phyloP scores from a whole-genome alignment of 768 basidiomycete species.

The Amanita inopinata region DNA sequence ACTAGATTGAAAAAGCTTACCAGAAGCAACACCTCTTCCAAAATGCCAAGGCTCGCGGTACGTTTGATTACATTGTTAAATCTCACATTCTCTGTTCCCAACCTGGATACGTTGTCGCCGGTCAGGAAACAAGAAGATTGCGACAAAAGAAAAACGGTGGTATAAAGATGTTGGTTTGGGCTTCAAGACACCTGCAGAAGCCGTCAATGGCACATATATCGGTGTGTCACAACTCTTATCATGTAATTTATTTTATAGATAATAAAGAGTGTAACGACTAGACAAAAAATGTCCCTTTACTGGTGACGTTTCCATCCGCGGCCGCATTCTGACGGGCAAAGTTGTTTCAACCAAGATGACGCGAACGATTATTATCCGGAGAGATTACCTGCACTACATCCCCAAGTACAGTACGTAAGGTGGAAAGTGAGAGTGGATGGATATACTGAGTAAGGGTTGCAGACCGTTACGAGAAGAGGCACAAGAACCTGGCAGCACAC shows the following conservation, averaged over 20 bases:
- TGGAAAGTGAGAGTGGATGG: not conserved
- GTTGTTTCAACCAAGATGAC: conserved; percentile 99
- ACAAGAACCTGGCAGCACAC: conserved; percentile 97
- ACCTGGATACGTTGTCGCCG: conserved; percentile 10
- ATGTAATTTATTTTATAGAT: not conserved
- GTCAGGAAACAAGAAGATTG: conserved; percentile 80
- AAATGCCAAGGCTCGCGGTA: conserved; percentile 89
- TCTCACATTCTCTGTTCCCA: conserved; percentile 12
- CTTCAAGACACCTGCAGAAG: conserved; percentile 93
- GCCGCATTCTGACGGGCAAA: conserved; percentile 96
- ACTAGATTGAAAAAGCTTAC: conserved; percentile 90
- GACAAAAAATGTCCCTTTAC: conserved; percentile 99
- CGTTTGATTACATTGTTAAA: conserved; percentile 24
- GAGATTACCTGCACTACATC: conserved; percentile 92
- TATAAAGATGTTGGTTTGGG: conserved; percentile 98
- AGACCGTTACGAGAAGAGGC: conserved; percentile 98
- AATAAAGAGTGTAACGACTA: conserved; percentile 19
- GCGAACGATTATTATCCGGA: conserved; percentile 93
- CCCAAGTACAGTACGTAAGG: conserved; percentile 88
- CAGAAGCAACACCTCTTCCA: conserved; percentile 99
- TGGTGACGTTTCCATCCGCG: conserved; percentile 93
- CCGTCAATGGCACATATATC: conserved; percentile 93
- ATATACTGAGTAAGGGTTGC: conserved; percentile 8
- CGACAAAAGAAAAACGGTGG: conserved; percentile 95
- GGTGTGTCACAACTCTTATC: conserved; percentile 46